Conservation (phyloP, 1,284 basidiomycete species). For the Macrocystidia cucumis region DNA sequence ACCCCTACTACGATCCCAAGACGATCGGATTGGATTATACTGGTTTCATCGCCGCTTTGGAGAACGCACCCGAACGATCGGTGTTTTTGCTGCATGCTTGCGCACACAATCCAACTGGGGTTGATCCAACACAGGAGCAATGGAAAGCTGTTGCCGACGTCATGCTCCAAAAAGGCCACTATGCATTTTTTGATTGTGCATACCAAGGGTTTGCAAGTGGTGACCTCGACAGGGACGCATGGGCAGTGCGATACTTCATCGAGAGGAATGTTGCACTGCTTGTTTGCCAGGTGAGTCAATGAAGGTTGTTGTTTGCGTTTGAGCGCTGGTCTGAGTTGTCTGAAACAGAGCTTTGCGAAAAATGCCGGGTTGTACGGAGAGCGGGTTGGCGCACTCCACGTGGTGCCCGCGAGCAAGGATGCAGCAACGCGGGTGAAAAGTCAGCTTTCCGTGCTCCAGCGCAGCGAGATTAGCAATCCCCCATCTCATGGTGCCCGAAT, state of each 20-base stretch:
- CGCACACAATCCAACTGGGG: conserved; percentile 95
- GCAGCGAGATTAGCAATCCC: conserved; percentile 92
- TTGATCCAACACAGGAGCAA: conserved; percentile 87
- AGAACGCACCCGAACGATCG: conserved; percentile 64
- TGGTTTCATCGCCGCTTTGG: conserved; percentile 63
- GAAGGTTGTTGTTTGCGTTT: conserved; percentile 5
- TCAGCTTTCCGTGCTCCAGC: conserved; percentile 82
- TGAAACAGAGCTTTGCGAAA: conserved; percentile 83
- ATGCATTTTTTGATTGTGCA: conserved; percentile 91
- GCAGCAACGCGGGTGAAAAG: conserved; percentile 70
- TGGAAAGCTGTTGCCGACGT: conserved; percentile 80
- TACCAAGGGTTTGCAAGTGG: conserved; percentile 94
- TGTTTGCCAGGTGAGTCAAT: conserved; percentile 69
- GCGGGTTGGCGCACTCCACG: conserved; percentile 80
- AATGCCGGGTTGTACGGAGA: conserved; percentile 94
- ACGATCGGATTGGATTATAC: conserved; percentile 85
- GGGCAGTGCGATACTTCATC: conserved; percentile 75
- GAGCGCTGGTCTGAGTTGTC: conserved; percentile 2
- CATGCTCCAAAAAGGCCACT: conserved; percentile 74
- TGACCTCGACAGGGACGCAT: conserved; percentile 69
- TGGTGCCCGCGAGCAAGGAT: conserved; percentile 56
- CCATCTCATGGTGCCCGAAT: conserved; percentile 87
- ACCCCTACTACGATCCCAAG: conserved; percentile 88
- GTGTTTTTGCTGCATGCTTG: conserved; percentile 90
- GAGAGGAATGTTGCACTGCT: conserved; percentile 69